These are phyloP conservation scores for Nicotiana sylvestris DNA, from an alignment of 257 asterid species.

Conservation along the genomic window DNA sequence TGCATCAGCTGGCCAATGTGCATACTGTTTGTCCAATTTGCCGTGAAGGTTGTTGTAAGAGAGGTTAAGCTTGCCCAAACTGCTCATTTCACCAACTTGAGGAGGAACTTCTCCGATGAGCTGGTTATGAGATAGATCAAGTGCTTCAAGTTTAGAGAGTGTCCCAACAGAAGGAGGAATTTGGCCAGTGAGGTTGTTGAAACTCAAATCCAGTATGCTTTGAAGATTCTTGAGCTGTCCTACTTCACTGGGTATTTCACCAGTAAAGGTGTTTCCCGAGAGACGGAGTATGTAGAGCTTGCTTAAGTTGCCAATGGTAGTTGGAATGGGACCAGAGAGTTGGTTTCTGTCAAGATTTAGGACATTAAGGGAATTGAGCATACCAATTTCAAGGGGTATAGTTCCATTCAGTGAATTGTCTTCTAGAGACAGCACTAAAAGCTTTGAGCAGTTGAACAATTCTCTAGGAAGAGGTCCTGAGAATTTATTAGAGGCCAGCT, in stretches of 20 bases:
- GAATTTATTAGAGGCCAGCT: constrained; percentile 59
- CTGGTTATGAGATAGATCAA: constrained; percentile 71
- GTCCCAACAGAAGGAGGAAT: constrained; percentile 57
- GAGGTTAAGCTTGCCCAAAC: constrained; percentile 69
- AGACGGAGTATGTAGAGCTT: constrained; percentile 70
- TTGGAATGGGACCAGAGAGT: constrained; percentile 68
- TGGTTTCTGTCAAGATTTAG: constrained; percentile 62
- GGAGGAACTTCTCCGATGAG: constrained; percentile 67
- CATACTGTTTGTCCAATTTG: constrained; percentile 51
- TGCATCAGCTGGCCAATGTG: constrained; percentile 70
- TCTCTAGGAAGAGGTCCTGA: constrained; percentile 59
- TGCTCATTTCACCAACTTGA: constrained; percentile 69
- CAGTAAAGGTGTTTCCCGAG: constrained; percentile 61
- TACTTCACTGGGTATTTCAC: constrained; percentile 63
- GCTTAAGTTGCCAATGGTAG: constrained; percentile 54
- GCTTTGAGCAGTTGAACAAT: constrained; percentile 63
- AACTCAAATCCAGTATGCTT: constrained; percentile 68
- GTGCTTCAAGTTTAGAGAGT: constrained; percentile 74
- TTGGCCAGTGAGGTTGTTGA: constrained; percentile 59
- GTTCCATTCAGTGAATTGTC: constrained; percentile 61
- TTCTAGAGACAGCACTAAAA: constrained; percentile 51
- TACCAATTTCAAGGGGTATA: constrained; percentile 58
- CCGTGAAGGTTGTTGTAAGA: constrained; percentile 75
- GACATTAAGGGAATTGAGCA: constrained; percentile 64
- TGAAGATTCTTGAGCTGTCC: constrained; percentile 77